A percentile compares a stretch with the other conserved stretches of the same genome.
Conservation (phyloP, 2,329 filamentous ascomycete species). For the Dactylellina drechsleri region DNA sequence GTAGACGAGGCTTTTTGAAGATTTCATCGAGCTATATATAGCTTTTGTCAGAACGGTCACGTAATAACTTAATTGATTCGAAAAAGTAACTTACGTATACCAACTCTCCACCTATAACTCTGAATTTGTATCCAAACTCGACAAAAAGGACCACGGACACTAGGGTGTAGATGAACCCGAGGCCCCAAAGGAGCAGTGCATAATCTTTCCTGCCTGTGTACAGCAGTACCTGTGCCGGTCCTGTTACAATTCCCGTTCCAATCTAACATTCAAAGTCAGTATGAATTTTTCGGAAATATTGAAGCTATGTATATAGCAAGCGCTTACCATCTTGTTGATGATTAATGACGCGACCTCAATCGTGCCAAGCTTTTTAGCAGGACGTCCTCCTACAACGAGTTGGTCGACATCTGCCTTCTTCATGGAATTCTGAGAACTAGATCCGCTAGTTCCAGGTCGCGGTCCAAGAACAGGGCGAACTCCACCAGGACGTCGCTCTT, state of each 20-base stretch:
- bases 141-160: conserved; percentile 62
- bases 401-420: conserved; percentile 30
- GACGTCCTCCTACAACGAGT: conserved; percentile 33
- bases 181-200: conserved; percentile 31
- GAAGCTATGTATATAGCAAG: not conserved
- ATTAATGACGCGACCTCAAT: conserved; percentile 44
- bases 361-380: conserved; percentile 39
- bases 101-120: conserved; percentile 62
- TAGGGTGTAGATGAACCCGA: conserved; percentile 43
- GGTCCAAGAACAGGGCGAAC: conserved; percentile 1
- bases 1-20: conserved; percentile 60
- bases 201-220: conserved; percentile 40
- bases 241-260: conserved; percentile 45
- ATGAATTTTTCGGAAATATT: not conserved
- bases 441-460: conserved; percentile 21
- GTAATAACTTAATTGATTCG: not conserved
- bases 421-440: conserved; percentile 28
- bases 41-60: not conserved
- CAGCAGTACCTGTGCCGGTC: conserved; percentile 32
- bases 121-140: conserved; percentile 67
- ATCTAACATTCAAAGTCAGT: conserved; percentile 4
- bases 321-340: conserved; percentile 42
- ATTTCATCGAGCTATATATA: conserved; percentile 59
- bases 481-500: conserved; percentile 31
- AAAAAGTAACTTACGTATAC: conserved; percentile 62